Evolutionary conservation across 177 flowering plant genomes (phyloP).

Genomic region (Vitis hybrid): DNA sequence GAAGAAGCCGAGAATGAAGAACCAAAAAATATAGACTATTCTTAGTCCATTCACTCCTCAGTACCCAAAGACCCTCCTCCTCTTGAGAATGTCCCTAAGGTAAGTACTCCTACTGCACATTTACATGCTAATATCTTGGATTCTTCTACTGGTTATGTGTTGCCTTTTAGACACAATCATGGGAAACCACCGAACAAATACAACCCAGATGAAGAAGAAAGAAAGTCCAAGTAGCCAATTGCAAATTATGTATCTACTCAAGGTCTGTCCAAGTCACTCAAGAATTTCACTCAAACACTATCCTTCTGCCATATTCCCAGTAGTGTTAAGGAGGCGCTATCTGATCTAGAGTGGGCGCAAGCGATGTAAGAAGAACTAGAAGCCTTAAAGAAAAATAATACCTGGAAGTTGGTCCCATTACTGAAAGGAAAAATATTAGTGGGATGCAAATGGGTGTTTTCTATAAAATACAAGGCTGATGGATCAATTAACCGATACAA

Average conservation of each 20-base stretch:
- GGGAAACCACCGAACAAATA: conserved; percentile 11
- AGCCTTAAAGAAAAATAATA: not conserved
- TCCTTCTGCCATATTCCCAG: not conserved
- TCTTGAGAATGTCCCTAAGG: not conserved
- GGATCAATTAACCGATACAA: too few species aligned
- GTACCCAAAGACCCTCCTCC: conserved; percentile 1
- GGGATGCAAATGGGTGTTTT: too few species aligned
- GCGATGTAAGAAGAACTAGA: conserved; percentile 6
- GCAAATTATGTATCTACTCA: conserved; percentile 7
- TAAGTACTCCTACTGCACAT: conserved; percentile 3
- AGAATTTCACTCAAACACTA: not conserved
- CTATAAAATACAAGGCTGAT: too few species aligned
- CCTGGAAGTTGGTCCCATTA: too few species aligned
- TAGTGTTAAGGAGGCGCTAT: not conserved
- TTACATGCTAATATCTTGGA: not conserved
- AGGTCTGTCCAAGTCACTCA: not conserved
- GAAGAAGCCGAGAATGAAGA: not conserved
- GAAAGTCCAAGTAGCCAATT: conserved; percentile 7
- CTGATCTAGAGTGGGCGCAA: conserved; percentile 3
- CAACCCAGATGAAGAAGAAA: not conserved
- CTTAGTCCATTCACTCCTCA: not conserved
- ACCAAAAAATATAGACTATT: not conserved
- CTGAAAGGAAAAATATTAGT: too few species aligned
- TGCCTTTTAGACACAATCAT: not conserved
- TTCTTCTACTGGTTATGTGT: conserved; percentile 3